phyloP scores from a whole-genome alignment of 306 rosid species.

The Spatholobus suberectus region DNA sequence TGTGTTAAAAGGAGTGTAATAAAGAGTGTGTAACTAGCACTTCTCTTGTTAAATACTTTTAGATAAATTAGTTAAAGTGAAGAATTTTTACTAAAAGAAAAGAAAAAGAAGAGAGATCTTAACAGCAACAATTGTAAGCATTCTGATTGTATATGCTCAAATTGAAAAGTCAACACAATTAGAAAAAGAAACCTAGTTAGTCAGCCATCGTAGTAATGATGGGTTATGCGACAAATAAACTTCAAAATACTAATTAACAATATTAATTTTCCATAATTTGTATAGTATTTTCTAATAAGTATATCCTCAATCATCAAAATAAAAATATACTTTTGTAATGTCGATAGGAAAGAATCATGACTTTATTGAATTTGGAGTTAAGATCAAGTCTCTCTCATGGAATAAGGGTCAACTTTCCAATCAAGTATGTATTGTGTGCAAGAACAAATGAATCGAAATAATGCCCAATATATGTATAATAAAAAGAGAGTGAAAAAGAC shows the following conservation, averaged over 20 bases:
- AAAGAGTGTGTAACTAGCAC: not conserved
- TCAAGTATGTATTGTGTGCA: conserved; percentile 41
- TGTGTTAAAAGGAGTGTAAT: not conserved
- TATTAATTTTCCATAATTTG: not conserved
- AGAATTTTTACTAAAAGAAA: not conserved
- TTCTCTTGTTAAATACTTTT: not conserved
- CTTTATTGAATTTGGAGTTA: conserved; percentile 34
- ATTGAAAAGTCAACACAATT: not conserved
- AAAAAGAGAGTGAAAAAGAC: conserved; percentile 32
- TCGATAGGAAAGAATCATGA: conserved; percentile 30
- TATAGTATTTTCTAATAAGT: not conserved
- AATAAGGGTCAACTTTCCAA: conserved; percentile 41
- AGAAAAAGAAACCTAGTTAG: not conserved
- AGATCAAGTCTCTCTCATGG: conserved; percentile 30
- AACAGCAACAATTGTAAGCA: not conserved
- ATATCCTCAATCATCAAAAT: not conserved
- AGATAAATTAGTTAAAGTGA: not conserved
- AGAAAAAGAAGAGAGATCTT: not conserved
- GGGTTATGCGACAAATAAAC: not conserved
- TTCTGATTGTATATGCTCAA: not conserved
- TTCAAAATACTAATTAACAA: not conserved
- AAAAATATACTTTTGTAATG: not conserved
- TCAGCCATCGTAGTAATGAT: not conserved
- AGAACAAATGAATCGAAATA: conserved; percentile 26
- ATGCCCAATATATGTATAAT: not conserved